Evolutionary conservation across 73 alveolate species (phyloP), one percentile per base, ranked within the genome.

Genomic region (Stentor coeruleus): DNA sequence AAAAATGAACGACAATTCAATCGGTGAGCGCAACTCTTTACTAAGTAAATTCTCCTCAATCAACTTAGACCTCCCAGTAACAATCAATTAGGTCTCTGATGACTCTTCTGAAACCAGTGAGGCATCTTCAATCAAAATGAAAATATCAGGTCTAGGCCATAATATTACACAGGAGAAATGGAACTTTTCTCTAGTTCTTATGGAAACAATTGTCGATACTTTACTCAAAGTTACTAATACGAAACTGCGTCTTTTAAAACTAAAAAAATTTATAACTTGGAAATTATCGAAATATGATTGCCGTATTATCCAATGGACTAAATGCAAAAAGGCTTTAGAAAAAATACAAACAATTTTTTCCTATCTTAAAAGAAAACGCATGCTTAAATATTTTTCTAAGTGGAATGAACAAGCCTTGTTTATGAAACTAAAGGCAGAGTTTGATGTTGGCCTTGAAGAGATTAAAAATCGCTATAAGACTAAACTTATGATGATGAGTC

Each of bases 191-290:
- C 20, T 49, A 20, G 66, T 49, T 49, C 20, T 49, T 11, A 49
- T 49, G 66, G 66, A 49, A 49, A 49, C 66, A 11, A 49, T 49
- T 49, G 66, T 49, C 20, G 66, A 49, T 49, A 49, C 66, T 49
- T 49, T 49, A 20, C 6, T 49, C 28, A 49, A 49, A 49, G 66
- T 49, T 20, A 49, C 66, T 20, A 49, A 49, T 6, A 11, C 66
- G 6, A 49, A 49, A 20, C 66, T 49, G 28, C 66, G 20, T 11
- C 66, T 49, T 20, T 6, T 20, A 11, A 49, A 49, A 49, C 6
- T 49, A 11, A 6, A 20, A 49, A 20, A 6, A 11, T 49, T 49
- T 49, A 49, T 49, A 6, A 49, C 6, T 20, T 49, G 66, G 66
- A 49, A 49, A 20, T 11, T 20, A 6, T 49, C 66, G 66, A 49